Evolutionary conservation across 495 filamentous ascomycete species (phyloP), one percentile per base, ranked within the genome.

Genomic region (Aspergillus panamensis): DNA sequence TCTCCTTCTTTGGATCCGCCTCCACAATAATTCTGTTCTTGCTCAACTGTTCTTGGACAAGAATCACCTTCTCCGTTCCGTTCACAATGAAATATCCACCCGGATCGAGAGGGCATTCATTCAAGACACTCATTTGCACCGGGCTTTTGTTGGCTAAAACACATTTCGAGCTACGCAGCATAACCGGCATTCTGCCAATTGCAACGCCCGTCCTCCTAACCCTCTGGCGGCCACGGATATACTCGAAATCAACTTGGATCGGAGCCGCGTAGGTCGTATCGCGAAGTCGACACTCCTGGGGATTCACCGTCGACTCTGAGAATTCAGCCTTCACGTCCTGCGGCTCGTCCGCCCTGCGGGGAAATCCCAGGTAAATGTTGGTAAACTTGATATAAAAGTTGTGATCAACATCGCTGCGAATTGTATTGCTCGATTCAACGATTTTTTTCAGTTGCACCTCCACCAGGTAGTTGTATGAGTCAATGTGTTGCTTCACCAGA

Each of bases 21-120:
- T 99, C 95, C 8, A 99, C 92, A 66, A 99, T 96, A 57, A 97
- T 90, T 76, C 94, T 82, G 73, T 99, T 99, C 78, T 97, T 97
- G 79, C 93, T 97, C 67, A 97, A 76, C 71, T 97, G 94, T 63
- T 99, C 94, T 70, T 97, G 94, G 33, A 97, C 92, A 13, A 99
- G 81, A 66, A 99, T 97, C 49, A 97, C 94, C 77, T 97, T 97
- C 65, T 99, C 94, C 49, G 89, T 96, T 53, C 94, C 94, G 61
- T 96, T 97, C 62, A 98, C 84, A 62, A 98, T 90, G 66, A 99
- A 99, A 71, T 99, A 99, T 29, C 94, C 94, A 53, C 94, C 94
- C 1, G 95, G 94, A 72, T 99, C 94, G 25, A 97, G 78, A 3
- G 94, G 88, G 67, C 94, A 99, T 71, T 99, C 94, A 62, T 94